Evolutionary conservation across 371 early-diverging fungal genomes (phyloP), one percentile per base, ranked within the genome.

Genomic region (Amoeboaphelidium occidentale): DNA sequence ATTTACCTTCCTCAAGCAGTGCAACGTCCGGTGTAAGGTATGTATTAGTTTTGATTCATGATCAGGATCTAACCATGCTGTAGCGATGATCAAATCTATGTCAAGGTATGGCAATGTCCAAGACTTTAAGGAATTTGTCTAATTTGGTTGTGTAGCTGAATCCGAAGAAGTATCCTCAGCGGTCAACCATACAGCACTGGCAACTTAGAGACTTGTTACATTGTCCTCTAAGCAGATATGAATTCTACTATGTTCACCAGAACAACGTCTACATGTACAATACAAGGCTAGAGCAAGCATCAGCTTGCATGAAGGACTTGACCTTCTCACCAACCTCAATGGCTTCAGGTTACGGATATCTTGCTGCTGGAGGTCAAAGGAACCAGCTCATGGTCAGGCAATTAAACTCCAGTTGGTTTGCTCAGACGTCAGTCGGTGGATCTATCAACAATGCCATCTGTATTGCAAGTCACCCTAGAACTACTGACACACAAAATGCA

Each of bases 401-500:
- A 52, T 61, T 86, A 17, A 56, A 67, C 21, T 70, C 66, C 39
- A 75, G 74, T 45, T 76, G 80, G 73, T 74, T 72, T 32, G 72
- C 78, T 0, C 69, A 74, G 23, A 76, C 78, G 0, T 66, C 75
- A 2, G 81, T 87, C 2, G 84, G 81, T 21, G 79, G 80, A 23
- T 77, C 81, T 0, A 90, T 90, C 57, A 93, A 88, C 60, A 93
- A 90, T 53, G 82, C 86, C 1, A 61, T 91, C 42, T 74, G 74
- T 49, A 82, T 90, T 27, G 72, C 76, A 4, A 56, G 69, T 48
- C 68, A 80, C 42, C 62, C 64, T 43, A 3, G 14, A 12, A 10
- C 13, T 23, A 25, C 42, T 17, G 17, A 49, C 27, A 10, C 39
- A 17, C 10, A 6, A 17, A 10, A 32, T 10, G 17, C 39, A 32